phyloP scores from a whole-genome alignment of 768 basidiomycete genomes.

The Saitozyma sp. region DNA sequence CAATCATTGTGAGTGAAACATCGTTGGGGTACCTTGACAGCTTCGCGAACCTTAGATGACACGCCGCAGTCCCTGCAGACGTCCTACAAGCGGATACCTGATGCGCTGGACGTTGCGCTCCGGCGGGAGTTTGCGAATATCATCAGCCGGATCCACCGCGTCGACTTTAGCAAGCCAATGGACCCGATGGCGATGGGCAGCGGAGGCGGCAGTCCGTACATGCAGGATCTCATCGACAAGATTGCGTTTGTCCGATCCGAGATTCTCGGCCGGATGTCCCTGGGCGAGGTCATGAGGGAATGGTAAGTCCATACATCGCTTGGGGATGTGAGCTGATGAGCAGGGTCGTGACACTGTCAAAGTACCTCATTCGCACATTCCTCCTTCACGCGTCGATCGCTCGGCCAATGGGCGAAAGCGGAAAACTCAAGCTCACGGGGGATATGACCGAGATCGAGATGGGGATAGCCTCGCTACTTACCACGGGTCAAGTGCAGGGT shows the following conservation, averaged over 20 bases:
- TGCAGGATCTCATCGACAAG: slow-evolving; percentile 89
- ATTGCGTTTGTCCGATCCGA: slow-evolving; percentile 77
- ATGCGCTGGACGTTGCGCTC: slow-evolving; percentile 55
- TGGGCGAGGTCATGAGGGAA: slow-evolving; percentile 69
- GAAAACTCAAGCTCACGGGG: slow-evolving; percentile 88
- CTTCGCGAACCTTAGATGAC: no score
- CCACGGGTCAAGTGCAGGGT: slow-evolving; percentile 54
- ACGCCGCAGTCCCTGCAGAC: slow-evolving; percentile 17
- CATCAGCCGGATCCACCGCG: slow-evolving; percentile 72
- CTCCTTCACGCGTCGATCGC: slow-evolving; percentile 92
- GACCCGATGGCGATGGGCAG: slow-evolving; percentile 64
- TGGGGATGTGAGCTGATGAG: background rate
- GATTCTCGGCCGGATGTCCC: slow-evolving; percentile 66
- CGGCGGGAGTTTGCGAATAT: slow-evolving; percentile 78
- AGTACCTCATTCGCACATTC: slow-evolving; percentile 79
- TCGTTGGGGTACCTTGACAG: no score
- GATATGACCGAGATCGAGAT: slow-evolving; percentile 98
- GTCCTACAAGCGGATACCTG: slow-evolving; percentile 44
- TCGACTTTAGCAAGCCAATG: slow-evolving; percentile 72
- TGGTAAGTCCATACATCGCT: slow-evolving; percentile 61
- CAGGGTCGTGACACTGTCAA: slow-evolving; percentile 58
- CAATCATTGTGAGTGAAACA: slow-evolving; percentile 8
- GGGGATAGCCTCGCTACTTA: slow-evolving; percentile 72
- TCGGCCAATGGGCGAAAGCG: slow-evolving; percentile 83
- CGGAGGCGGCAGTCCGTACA: slow-evolving; percentile 71